Base-by-base conservation (phyloP, 2,329 filamentous ascomycete species). In the Ascochyta rabiei region DNA sequence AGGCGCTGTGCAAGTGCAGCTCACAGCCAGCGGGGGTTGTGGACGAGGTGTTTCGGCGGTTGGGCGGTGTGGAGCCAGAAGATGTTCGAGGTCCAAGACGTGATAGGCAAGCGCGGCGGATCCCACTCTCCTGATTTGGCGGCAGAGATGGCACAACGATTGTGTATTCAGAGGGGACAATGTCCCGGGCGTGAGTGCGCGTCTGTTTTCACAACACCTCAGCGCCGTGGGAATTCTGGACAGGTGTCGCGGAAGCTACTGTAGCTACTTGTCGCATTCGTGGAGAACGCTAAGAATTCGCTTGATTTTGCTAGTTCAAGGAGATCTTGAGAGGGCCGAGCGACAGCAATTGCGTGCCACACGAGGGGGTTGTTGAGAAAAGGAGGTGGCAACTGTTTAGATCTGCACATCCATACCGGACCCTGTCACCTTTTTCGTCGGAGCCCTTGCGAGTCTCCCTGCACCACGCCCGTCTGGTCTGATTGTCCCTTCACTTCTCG, bases 401-500 rank as follows among this genome's bases (percentile, higher is more conserved):
- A 50, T 50, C 41, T 50, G 52, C 52, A 33, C 41, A 26, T 23
- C 37, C n/a, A 34, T 26, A 37, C 23, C 46, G 37, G 52, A 42
- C 35, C 46, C 41, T 39, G 42, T 45, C 46, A 39, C 47, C 35
- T 39, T 46, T 46, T 55, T 37, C 42, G 46, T 46, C 41, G 30
- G 30, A 47, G 35, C 37, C 52, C 52, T 50, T 37, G 47, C 46
- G 31, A 50, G 21, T 13, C 7, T 37, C 35, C 35, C 46, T 50
- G 52, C 52, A 37, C 18, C 33, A 39, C 30, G 23, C 48, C 48
- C 28, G 40, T 58, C 49, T 53, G 44, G 41, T 81, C 63, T 83
- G 82, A 79, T 82, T 82, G 61, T 39, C 28, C 44, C 41, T 47
- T 41, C 37, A 42, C 21, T 40, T 35, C 26, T 35, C 47, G 18